Evolutionary conservation across 2,329 filamentous ascomycete genomes (phyloP), one percentile per base, ranked within the genome.

Genomic region (Fusarium citri): DNA sequence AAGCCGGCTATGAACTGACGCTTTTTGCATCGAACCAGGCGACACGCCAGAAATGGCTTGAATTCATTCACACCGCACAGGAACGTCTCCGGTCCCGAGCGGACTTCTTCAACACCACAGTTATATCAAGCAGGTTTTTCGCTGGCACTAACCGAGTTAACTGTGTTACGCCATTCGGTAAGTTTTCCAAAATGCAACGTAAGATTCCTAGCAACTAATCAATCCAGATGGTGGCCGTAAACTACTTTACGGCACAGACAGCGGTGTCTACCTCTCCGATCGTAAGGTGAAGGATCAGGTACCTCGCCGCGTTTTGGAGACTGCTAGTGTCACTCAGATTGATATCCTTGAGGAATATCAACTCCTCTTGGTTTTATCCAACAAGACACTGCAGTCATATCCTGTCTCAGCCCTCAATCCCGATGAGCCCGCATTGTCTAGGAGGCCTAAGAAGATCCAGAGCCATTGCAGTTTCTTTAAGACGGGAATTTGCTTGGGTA

Each of bases 401-500:
- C 90, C 94, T 3, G 85, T 97, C 55, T 91, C 95, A 67, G 94
- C 94, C 16, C 85, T 99, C 59, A 95, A 97, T 75, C 88, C 92
- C 5, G 92, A 92, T 68, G 94, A 98, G 76, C 91, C 91, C 54
- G 88, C 93, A 34, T 84, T 94, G 59, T 89, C 89, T 18, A 97
- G 96, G 80, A 89, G 94, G 43, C 94, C 94, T 11, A 95, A 96
- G 84, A 98, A 98, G 85, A 98, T 99, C 69, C 92, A 94, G 80
- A 97, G 93, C 75, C 94, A 98, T 81, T 97, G 95, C 80, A 98
- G 95, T 80, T 99, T 98, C 84, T 99, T 99, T 89, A 97, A 97
- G 82, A 92, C 94, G 20, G 96, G 96, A 41, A 97, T 98, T 76
- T 98, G 96, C 78, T 87, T 98, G 64, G 94, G 96, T 34, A 89